phyloP scores from a whole-genome alignment of 2,329 filamentous ascomycete genomes.

The Mycosphaerella sp. region DNA sequence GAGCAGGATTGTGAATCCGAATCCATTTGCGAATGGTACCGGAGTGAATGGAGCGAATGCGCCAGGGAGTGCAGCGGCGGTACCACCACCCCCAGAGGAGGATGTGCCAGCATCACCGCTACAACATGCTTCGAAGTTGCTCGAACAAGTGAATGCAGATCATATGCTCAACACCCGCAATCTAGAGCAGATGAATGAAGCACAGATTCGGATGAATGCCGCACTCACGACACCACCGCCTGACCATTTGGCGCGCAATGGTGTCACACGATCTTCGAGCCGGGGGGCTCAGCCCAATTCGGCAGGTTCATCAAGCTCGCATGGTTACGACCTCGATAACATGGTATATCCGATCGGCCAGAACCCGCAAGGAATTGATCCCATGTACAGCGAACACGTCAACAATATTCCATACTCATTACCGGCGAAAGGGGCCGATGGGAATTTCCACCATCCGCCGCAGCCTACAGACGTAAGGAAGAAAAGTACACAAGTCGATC shows the following conservation, averaged over 20 bases:
- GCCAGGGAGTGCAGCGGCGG: constrained; percentile 10
- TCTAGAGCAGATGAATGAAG: constrained; percentile 58
- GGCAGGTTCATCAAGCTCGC: constrained; percentile 45
- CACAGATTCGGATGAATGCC: constrained; percentile 49
- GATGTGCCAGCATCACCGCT: constrained; percentile 61
- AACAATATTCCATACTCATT: constrained; percentile 85
- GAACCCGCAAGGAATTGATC: constrained; percentile 78
- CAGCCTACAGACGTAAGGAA: constrained; percentile 50
- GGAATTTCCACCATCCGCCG: constrained; percentile 34
- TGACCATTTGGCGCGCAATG: constrained; percentile 36
- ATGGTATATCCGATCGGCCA: constrained; percentile 88
- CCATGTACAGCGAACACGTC: constrained; percentile 89
- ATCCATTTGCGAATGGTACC: constrained; percentile 31
- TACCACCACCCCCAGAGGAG: constrained; percentile 39
- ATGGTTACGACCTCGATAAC: constrained; percentile 57
- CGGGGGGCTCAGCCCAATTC: constrained; percentile 40
- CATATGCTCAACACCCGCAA: constrained; percentile 58
- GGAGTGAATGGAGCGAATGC: constrained; percentile 13
- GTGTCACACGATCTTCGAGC: constrained; percentile 40
- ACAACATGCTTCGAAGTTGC: constrained; percentile 60
- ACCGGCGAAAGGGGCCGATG: constrained; percentile 57
- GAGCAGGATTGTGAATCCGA: constrained; percentile 43
- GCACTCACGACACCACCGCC: constrained; percentile 53
- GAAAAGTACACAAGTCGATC: constrained; percentile 55
- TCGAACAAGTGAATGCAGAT: constrained; percentile 60